phyloP scores from a whole-genome alignment of 1,284 basidiomycete genomes.

The Phenoliferia sp. region DNA sequence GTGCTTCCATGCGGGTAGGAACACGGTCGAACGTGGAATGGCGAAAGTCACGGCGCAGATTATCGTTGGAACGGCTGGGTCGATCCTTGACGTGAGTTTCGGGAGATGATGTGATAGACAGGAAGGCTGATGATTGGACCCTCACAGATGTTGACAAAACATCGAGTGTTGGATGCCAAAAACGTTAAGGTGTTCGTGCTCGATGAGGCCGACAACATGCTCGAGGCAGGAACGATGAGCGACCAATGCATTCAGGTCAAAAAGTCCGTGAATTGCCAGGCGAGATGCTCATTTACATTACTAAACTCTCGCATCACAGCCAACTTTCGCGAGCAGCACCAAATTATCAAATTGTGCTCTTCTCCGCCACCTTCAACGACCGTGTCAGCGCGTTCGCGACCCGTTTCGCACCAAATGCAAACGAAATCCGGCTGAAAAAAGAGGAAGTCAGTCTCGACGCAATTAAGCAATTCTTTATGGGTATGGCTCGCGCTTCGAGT shows the following conservation, averaged over 20 bases:
- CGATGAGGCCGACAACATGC: conserved; percentile 99
- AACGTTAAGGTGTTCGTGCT: conserved; percentile 90
- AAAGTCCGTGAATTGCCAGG: conserved; percentile 57
- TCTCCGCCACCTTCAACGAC: conserved; percentile 97
- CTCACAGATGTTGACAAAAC: conserved; percentile 29
- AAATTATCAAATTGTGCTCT: conserved; percentile 75
- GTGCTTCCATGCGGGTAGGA: conserved; percentile 91
- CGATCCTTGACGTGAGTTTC: conserved; percentile 71
- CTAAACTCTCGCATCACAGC: conserved; percentile 5
- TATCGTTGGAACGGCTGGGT: conserved; percentile 94
- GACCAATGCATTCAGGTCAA: conserved; percentile 94
- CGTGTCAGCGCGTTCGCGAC: conserved; percentile 82
- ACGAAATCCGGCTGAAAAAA: conserved; percentile 92
- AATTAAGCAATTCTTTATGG: conserved; percentile 98
- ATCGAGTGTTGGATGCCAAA: conserved; percentile 54
- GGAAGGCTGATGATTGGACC: background rate
- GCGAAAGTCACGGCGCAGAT: conserved; percentile 75
- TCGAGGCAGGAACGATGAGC: conserved; percentile 83
- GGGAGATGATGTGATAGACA: background rate
- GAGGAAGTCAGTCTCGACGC: conserved; percentile 92
- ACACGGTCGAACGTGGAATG: conserved; percentile 56
- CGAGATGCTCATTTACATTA: background rate
- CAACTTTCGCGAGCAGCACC: conserved; percentile 16
- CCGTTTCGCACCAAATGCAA: conserved; percentile 88
- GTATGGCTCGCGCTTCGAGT: too few species aligned